Evolutionary conservation across 345 rosid genomes (phyloP), one percentile per base, ranked within the genome.

Genomic region (Eucalyptus guilfoylei): DNA sequence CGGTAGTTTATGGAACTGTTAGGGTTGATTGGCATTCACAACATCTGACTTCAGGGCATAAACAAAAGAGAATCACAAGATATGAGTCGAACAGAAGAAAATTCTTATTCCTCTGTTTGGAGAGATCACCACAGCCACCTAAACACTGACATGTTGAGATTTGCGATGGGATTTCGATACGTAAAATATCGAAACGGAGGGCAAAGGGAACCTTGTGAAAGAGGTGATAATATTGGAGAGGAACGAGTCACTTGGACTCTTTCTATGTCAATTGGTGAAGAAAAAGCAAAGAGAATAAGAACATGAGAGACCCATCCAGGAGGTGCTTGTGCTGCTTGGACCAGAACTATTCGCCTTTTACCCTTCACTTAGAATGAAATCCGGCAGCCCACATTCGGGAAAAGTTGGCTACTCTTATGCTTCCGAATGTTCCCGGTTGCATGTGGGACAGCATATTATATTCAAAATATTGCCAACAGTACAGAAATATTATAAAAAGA

Each of bases 371-470:
- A 64, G 86, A 86, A 90, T 88, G 85, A 48, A 89, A 89, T 54
- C 89, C 85, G 52, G 40, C 86, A 52, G 14, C 30, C n/a, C 37
- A 72, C 47, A 54, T 34, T 26, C 88, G 86, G 86, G 80, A 87
- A 90, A 95, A 92, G 86, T 92, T 19, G 87, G 88, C 90, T 92
- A 94, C 90, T 87, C 90, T 80, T 89, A 91, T 91, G 92, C 96
- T 93, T 93, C 89, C 87, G 94, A 95, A 92, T 91, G 93, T 94
- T 94, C 94, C 93, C 55, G 91, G 89, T 89, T 85, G 93, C 95
- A 93, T 92, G 93, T 92, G 93, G 90, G 89, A 87, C 47, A 21
- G 83, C 45, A 76, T 76, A 76, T 76, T 23, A 87, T 90, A 72
- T 88, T 81, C 83, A 92, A 88, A 83, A 58, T 90, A 92, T 55